Conservation (phyloP, 2,329 filamentous ascomycete species). For the Trichophyton rubrum region DNA sequence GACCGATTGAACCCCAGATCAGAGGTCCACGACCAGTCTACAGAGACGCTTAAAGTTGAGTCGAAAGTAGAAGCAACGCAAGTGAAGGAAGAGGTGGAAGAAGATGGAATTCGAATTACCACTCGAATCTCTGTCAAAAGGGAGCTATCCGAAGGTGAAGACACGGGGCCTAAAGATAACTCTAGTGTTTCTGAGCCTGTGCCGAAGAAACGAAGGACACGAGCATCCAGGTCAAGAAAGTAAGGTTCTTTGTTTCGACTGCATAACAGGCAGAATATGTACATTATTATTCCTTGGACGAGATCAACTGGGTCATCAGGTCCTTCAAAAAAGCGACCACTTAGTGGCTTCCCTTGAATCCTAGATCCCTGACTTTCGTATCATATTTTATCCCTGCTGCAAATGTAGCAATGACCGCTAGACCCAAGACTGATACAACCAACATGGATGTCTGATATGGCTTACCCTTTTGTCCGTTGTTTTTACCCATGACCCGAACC, state of each 20-base stretch:
- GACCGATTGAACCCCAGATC: constrained; percentile 42
- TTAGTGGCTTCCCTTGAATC: constrained; percentile 3
- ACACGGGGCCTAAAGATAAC: background rate
- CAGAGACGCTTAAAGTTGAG: background rate
- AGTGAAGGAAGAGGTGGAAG: background rate
- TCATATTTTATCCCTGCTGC: constrained; percentile 3
- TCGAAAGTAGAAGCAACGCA: background rate
- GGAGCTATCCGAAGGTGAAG: constrained; percentile 8
- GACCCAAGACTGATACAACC: constrained; percentile 4
- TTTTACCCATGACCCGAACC: background rate
- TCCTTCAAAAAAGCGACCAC: background rate
- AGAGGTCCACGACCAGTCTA: constrained; percentile 18
- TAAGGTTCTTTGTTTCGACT: background rate
- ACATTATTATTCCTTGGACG: background rate
- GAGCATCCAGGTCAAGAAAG: background rate
- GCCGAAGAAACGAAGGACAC: constrained; percentile 10
- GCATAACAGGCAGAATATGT: background rate
- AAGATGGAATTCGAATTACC: background rate
- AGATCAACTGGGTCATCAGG: background rate
- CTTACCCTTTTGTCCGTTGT: background rate
- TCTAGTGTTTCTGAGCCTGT: background rate
- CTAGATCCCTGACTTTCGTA: background rate
- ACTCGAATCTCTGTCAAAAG: constrained; percentile 10
- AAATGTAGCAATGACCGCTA: constrained; percentile 5
- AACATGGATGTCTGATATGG: background rate